Percentiles rank a stretch among this genome's conserved stretches.
These are phyloP conservation scores for Lagenidium giganteum DNA, from an alignment of 352 stramenopile species.

Conservation along the genomic window DNA sequence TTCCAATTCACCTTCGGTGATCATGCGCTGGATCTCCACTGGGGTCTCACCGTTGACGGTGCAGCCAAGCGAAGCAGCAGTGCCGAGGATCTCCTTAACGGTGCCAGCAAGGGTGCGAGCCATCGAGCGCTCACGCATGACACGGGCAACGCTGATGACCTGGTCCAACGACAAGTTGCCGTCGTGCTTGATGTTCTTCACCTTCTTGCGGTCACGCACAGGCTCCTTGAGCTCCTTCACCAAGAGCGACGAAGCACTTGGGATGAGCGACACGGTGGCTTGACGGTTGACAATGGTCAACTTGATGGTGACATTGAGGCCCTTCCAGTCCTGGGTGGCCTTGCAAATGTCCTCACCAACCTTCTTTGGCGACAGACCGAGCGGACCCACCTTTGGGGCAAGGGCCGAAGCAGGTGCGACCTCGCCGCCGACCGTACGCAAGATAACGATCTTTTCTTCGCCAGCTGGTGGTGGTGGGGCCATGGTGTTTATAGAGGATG, in stretches of 20 bases:
- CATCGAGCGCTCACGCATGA: conserved; percentile 98
- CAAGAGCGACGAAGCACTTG: conserved; percentile 97
- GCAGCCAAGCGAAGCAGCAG: conserved; percentile 98
- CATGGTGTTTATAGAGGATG: conserved; percentile 91
- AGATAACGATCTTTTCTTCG: conserved; percentile 93
- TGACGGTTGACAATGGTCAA: conserved; percentile 99
- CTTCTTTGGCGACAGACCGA: conserved; percentile 99
- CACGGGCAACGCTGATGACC: conserved; percentile 97
- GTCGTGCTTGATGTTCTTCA: conserved; percentile 99
- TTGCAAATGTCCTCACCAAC: conserved; percentile 99
- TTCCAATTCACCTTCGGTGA: conserved; percentile 96
- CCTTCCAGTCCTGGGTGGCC: conserved; percentile 99
- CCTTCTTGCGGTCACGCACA: conserved; percentile 98
- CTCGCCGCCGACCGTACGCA: conserved; percentile 99
- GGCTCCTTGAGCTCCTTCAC: conserved; percentile 99
- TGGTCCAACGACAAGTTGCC: conserved; percentile 99
- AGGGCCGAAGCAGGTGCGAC: conserved; percentile 97
- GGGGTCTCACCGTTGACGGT: conserved; percentile 98
- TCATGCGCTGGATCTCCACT: conserved; percentile 94
- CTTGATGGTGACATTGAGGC: conserved; percentile 99
- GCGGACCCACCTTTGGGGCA: conserved; percentile 99
- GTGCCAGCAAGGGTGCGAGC: conserved; percentile 94
- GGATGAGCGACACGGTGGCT: conserved; percentile 96
- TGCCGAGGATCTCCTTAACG: conserved; percentile 99
- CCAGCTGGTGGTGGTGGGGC: conserved; percentile 82